These are phyloP conservation scores for Mrakiaceae sp. DNA, from an alignment of 1,284 basidiomycete genomes.

Conservation along the genomic window DNA sequence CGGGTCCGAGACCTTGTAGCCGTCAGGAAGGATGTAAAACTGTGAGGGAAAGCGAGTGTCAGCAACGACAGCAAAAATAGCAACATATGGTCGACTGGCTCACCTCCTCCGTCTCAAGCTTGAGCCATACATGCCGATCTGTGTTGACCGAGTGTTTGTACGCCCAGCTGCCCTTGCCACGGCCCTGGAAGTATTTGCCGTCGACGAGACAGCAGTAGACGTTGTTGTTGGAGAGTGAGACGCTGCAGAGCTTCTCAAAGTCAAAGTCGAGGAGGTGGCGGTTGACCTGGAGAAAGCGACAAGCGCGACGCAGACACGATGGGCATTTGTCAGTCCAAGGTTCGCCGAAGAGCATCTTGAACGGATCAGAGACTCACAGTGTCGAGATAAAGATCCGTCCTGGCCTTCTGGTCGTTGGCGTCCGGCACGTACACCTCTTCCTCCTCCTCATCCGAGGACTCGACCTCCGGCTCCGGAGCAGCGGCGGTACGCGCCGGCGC, in stretches of 20 bases:
- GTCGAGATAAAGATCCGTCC: slow-evolving; percentile 88
- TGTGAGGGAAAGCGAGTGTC: slow-evolving; percentile 29
- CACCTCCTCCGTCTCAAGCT: slow-evolving; percentile 83
- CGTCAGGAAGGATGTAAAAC: slow-evolving; percentile 98
- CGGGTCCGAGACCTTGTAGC: slow-evolving; percentile 88
- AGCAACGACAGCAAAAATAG: not conserved
- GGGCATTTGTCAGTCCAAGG: slow-evolving; percentile 1
- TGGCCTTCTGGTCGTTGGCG: slow-evolving; percentile 29
- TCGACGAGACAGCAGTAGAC: slow-evolving; percentile 96
- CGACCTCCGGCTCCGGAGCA: slow-evolving; percentile 43
- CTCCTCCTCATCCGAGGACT: slow-evolving; percentile 33
- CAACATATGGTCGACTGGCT: slow-evolving; percentile 15
- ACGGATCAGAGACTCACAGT: slow-evolving; percentile 51
- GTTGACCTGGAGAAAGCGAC: slow-evolving; percentile 53
- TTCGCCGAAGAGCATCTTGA: slow-evolving; percentile 12
- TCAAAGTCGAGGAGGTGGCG: slow-evolving; percentile 88
- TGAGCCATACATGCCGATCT: slow-evolving; percentile 96
- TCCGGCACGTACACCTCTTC: slow-evolving; percentile 33
- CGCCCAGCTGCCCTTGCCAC: slow-evolving; percentile 84
- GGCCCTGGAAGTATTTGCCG: slow-evolving; percentile 97
- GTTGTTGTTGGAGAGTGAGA: slow-evolving; percentile 91
- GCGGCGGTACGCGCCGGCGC: slow-evolving; percentile 3
- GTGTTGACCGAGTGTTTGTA: slow-evolving; percentile 96
- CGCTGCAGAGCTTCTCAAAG: slow-evolving; percentile 97
- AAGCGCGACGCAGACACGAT: not conserved